phyloP scores from a whole-genome alignment of 2,329 filamentous ascomycete species.

The Colletotrichum sidae region DNA sequence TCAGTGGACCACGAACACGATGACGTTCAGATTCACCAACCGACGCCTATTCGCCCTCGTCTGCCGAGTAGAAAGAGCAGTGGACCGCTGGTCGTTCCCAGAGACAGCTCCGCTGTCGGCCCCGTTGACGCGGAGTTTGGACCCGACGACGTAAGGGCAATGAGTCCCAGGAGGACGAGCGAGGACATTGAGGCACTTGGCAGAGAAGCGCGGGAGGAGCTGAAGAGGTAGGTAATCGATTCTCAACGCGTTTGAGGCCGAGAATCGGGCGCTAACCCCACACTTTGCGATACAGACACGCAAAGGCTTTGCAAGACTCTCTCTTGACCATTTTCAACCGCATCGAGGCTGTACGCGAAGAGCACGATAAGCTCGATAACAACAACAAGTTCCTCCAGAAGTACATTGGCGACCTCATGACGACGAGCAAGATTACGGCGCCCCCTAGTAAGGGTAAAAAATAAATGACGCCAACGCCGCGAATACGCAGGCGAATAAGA shows the following conservation, averaged over 20 bases:
- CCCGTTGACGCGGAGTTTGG: conserved; percentile 81
- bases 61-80: conserved; percentile 82
- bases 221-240: conserved; percentile 62
- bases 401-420: conserved; percentile 97
- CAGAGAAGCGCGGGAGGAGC: conserved; percentile 79
- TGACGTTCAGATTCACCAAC: conserved; percentile 59
- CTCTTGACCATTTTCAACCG: conserved; percentile 90
- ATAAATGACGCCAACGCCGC: conserved; percentile 45
- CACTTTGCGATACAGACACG: conserved; percentile 73
- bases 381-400: conserved; percentile 98
- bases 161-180: conserved; percentile 92
- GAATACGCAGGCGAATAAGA: conserved; percentile 2
- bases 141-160: conserved; percentile 88
- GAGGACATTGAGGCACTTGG: conserved; percentile 91
- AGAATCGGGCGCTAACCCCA: background rate
- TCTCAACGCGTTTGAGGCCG: background rate
- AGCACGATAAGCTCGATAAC: conserved; percentile 95
- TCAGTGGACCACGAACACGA: conserved; percentile 47
- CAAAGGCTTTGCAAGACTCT: conserved; percentile 88
- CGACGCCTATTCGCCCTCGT: conserved; percentile 70
- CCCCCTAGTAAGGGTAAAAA: conserved; percentile 65
- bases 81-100: conserved; percentile 84
- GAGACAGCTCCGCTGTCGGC: conserved; percentile 79
- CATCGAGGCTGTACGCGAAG: conserved; percentile 92
- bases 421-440: conserved; percentile 79